phyloP scores from a whole-genome alignment of 2,329 filamentous ascomycete genomes.

The Aaosphaeria arxii region DNA sequence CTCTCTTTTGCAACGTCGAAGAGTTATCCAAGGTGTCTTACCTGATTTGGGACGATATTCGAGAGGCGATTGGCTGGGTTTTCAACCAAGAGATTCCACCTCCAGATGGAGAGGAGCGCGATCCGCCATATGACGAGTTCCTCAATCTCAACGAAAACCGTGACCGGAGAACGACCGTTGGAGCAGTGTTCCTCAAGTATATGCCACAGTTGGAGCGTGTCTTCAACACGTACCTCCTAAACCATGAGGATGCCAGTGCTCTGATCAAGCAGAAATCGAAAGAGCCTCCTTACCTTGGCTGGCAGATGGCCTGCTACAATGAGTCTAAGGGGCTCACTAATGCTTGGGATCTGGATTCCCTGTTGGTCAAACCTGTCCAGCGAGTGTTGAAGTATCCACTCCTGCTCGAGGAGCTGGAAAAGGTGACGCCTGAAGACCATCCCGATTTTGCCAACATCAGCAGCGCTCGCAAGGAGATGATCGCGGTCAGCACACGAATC shows the following conservation, averaged over 20 bases:
- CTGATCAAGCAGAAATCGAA: conserved; percentile 53
- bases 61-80: conserved; percentile 73
- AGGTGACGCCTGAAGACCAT: conserved; percentile 76
- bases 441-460: conserved; percentile 74
- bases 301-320: conserved; percentile 89
- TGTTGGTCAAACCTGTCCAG: conserved; percentile 97
- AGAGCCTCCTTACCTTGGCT: conserved; percentile 64
- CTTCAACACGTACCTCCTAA: conserved; percentile 63
- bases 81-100: conserved; percentile 55
- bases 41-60: conserved; percentile 77
- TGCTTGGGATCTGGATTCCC: conserved; percentile 91
- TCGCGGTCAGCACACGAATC: conserved; percentile 64
- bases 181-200: conserved; percentile 56
- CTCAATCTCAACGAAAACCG: conserved; percentile 42
- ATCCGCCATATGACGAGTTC: conserved; percentile 25
- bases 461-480: conserved; percentile 67
- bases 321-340: conserved; percentile 89
- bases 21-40: conserved; percentile 82
- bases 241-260: conserved; percentile 62
- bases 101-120: conserved; percentile 4
- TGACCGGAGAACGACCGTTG: conserved; percentile 58
- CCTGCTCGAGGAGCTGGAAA: conserved; percentile 74
- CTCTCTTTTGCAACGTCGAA: conserved; percentile 89
- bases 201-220: conserved; percentile 61
- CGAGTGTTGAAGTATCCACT: conserved; percentile 91